phyloP scores from a whole-genome alignment of 805 yeast genomes.

The Sugiyamaella americana region DNA sequence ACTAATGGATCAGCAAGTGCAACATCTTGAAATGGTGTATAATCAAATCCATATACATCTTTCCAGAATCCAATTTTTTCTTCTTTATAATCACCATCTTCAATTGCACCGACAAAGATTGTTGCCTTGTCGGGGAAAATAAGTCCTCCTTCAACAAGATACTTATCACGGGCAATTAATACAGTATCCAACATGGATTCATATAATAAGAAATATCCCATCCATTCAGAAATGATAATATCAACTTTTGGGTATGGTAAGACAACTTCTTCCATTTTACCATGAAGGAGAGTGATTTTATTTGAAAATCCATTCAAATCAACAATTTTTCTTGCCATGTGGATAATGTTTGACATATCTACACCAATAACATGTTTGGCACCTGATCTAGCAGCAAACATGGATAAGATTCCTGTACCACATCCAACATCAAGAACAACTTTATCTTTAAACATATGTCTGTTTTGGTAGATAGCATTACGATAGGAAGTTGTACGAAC shows the following conservation, averaged over 20 bases:
- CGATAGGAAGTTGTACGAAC: constrained; percentile 89
- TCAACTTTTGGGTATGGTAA: constrained; percentile 87
- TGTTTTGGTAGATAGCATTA: constrained; percentile 86
- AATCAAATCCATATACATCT: constrained; percentile 95
- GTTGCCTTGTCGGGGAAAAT: constrained; percentile 93
- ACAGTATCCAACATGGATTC: constrained; percentile 99
- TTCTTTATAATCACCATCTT: constrained; percentile 85
- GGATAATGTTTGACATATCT: constrained; percentile 94
- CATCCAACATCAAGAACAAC: constrained; percentile 97
- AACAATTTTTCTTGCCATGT: constrained; percentile 88
- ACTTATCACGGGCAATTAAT: constrained; percentile 86
- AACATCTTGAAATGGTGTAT: constrained; percentile 77
- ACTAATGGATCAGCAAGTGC: constrained; percentile 94
- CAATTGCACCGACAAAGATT: constrained; percentile 85
- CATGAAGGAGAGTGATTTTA: constrained; percentile 81
- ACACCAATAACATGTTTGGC: constrained; percentile 97
- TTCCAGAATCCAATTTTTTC: constrained; percentile 94
- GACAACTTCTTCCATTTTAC: constrained; percentile 85
- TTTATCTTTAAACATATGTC: constrained; percentile 84
- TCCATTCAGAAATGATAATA: constrained; percentile 96
- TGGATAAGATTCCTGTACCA: constrained; percentile 95
- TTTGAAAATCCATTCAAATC: constrained; percentile 77
- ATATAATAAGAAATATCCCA: constrained; percentile 94
- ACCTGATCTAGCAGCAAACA: constrained; percentile 99
- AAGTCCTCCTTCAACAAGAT: constrained; percentile 70